phyloP scores from a whole-genome alignment of 1,139 yeast genomes.

The Blastobotrys illinoisensis region DNA sequence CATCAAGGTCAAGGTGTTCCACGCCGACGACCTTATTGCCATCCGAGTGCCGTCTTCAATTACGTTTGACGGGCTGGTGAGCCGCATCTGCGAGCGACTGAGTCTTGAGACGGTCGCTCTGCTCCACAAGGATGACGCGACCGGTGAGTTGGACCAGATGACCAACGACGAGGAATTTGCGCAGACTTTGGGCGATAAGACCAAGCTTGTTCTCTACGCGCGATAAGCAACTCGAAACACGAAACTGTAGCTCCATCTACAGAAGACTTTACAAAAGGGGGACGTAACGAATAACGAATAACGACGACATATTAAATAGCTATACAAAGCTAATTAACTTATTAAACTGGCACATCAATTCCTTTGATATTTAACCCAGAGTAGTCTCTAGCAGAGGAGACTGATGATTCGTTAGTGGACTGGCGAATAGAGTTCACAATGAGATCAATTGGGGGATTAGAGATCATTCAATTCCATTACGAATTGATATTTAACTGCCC shows the following conservation, averaged over 20 bases:
- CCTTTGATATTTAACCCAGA: too few species aligned
- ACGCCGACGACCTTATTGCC: conserved; percentile 87
- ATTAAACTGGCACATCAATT: too few species aligned
- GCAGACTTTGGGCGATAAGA: conserved; percentile 28
- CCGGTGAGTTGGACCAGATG: conserved; percentile 28
- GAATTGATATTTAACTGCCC: too few species aligned
- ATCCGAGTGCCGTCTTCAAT: conserved; percentile 63
- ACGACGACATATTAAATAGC: neutral
- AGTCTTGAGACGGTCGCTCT: conserved; percentile 30
- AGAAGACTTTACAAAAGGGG: too few species aligned
- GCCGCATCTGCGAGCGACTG: conserved; percentile 62
- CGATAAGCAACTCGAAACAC: conserved; percentile 5
- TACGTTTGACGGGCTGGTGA: conserved; percentile 54
- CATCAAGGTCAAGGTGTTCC: conserved; percentile 78
- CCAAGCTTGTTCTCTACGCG: conserved; percentile 36
- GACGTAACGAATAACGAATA: neutral
- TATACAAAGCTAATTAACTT: neutral
- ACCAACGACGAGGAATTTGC: conserved; percentile 29
- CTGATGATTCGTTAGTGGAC: too few species aligned
- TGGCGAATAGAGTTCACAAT: too few species aligned
- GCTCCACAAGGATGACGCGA: conserved; percentile 26
- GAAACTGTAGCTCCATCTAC: too few species aligned
- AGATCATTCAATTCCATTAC: too few species aligned
- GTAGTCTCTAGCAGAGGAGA: too few species aligned
- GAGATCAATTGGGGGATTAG: too few species aligned